Conservation (phyloP, 805 yeast species). For the Candida berthetii region DNA sequence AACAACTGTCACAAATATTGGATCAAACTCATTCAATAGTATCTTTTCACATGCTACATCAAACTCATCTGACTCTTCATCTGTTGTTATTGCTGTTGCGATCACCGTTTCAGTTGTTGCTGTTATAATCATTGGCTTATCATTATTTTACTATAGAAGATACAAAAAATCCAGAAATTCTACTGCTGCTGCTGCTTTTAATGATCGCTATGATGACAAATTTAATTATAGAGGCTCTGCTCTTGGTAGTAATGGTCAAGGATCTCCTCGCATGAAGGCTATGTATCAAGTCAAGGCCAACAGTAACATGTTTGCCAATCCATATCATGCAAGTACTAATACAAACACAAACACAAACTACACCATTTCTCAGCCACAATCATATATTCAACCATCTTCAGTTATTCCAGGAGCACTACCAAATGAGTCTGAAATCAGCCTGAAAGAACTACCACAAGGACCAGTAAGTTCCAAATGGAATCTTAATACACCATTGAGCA, state of each 20-base stretch:
- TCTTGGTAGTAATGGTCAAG: slow-evolving; percentile 1
- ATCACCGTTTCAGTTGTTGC: slow-evolving; percentile 19
- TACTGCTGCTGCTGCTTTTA: slow-evolving; percentile 6
- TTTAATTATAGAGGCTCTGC: slow-evolving; percentile 14
- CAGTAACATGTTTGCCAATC: not conserved
- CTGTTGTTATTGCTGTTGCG: slow-evolving; percentile 17
- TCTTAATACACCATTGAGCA: slow-evolving; percentile 19
- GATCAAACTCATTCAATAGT: not conserved
- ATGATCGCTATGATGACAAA: slow-evolving; percentile 16
- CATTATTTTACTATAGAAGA: slow-evolving; percentile 9
- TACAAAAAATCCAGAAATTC: slow-evolving; percentile 4
- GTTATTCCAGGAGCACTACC: not conserved
- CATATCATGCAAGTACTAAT: not conserved
- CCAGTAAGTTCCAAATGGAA: slow-evolving; percentile 11
- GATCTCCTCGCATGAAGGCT: slow-evolving; percentile 10
- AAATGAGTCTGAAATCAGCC: slow-evolving; percentile 11
- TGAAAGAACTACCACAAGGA: slow-evolving; percentile 10
- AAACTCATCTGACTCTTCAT: slow-evolving; percentile 21
- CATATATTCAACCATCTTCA: not conserved
- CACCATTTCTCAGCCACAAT: not conserved
- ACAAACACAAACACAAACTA: not conserved
- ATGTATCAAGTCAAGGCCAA: slow-evolving; percentile 9
- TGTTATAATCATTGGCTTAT: slow-evolving; percentile 5
- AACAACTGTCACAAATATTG: too few relatives aligned
- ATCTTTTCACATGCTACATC: not conserved